These are phyloP conservation scores for Fusarium goolgardi DNA, from an alignment of 2,329 filamentous ascomycete species.

Conservation along the genomic window DNA sequence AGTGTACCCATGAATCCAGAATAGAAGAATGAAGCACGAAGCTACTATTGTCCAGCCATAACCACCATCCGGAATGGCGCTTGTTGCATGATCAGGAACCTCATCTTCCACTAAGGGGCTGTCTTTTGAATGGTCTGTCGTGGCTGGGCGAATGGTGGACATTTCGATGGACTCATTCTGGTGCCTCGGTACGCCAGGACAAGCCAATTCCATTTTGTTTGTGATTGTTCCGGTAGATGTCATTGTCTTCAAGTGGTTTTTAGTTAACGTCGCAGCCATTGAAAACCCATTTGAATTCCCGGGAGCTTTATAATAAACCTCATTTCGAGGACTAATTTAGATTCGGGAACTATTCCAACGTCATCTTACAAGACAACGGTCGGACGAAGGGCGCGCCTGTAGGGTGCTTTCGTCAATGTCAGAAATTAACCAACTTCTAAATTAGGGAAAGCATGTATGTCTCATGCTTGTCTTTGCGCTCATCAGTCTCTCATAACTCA, in stretches of 20 bases:
- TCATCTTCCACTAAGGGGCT: not conserved
- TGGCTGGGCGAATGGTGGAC: not conserved
- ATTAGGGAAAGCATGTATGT: not conserved
- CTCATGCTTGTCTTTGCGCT: not conserved
- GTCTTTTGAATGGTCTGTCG: not conserved
- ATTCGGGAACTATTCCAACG: not conserved
- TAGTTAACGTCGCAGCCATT: no score
- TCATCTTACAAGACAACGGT: not conserved
- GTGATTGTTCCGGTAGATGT: not conserved
- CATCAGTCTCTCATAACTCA: not conserved
- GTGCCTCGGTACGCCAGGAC: not conserved
- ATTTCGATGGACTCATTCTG: not conserved
- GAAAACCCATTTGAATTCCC: not conserved
- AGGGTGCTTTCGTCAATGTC: not conserved
- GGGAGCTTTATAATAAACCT: not conserved
- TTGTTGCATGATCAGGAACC: slow-evolving; percentile 6
- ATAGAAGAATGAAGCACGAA: not conserved
- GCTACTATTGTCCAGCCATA: slow-evolving; percentile 23
- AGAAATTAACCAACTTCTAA: not conserved
- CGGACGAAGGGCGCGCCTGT: slow-evolving; percentile 1
- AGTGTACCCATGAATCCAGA: slow-evolving; percentile 14
- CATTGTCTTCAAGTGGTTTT: not conserved
- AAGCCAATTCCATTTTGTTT: not conserved
- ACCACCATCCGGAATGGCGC: slow-evolving; percentile 8
- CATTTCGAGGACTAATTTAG: accelerated